phyloP scores from a whole-genome alignment of 179 eudicot genomes.

The Carnegiea gigantea region DNA sequence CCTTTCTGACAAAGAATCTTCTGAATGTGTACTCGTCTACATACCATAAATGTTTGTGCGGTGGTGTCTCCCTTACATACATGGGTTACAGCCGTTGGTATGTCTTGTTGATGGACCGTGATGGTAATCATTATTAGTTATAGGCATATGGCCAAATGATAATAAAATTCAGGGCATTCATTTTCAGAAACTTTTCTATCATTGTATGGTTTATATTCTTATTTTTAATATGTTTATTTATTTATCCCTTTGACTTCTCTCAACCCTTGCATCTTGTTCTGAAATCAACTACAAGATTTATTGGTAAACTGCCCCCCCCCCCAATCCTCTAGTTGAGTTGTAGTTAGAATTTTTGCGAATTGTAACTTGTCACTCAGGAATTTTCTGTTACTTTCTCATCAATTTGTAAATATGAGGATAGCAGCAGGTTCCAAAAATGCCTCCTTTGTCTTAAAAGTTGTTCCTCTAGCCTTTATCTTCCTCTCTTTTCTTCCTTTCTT shows the following conservation, averaged over 20 bases:
- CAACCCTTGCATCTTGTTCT: neutral
- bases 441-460: neutral
- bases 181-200: neutral
- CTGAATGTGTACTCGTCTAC: neutral
- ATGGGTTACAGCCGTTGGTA: neutral
- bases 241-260: neutral
- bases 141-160: too few relatives aligned
- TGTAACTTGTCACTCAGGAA: neutral
- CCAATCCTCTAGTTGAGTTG: neutral
- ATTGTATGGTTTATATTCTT: neutral
- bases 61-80: neutral
- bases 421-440: neutral
- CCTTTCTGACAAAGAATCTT: too few relatives aligned
- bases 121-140: neutral
- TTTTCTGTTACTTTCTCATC: neutral
- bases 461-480: neutral
- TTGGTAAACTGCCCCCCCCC: neutral
- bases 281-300: conserved; percentile 4
- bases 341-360: neutral
- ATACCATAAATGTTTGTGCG: neutral
- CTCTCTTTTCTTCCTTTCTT: neutral
- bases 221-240: neutral
- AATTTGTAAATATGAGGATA: neutral
- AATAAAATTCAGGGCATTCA: too few relatives aligned
- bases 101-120: neutral